Evolutionary conservation across 768 basidiomycete genomes (phyloP).

Genomic region (Lactarius sp.): DNA sequence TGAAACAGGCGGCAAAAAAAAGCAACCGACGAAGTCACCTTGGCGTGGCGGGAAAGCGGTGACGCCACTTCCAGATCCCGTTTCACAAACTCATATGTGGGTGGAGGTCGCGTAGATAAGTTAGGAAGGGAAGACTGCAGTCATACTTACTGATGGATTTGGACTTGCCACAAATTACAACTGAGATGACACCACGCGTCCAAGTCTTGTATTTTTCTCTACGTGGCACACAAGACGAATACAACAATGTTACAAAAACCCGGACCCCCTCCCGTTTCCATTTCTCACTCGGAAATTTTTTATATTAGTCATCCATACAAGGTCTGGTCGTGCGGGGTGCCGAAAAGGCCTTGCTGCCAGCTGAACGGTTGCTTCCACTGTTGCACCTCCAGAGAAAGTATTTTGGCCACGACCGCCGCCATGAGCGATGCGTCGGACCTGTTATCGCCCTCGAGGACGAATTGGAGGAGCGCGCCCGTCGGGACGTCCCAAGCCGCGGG

Average conservation of each 20-base stretch:
- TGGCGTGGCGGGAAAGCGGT: slow-evolving; percentile 62
- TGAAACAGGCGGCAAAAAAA: slow-evolving; percentile 78
- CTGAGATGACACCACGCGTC: not conserved
- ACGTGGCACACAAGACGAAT: not conserved
- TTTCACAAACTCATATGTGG: not conserved
- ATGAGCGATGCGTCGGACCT: slow-evolving; percentile 61
- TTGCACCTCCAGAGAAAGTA: slow-evolving; percentile 37
- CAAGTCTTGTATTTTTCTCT: not conserved
- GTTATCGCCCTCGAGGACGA: slow-evolving; percentile 82
- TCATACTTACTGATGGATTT: not conserved
- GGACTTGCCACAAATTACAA: not conserved
- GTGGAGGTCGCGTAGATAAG: not conserved
- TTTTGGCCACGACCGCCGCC: slow-evolving; percentile 49
- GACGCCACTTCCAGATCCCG: slow-evolving; percentile 20
- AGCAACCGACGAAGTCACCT: slow-evolving; percentile 42
- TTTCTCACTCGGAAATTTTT: not conserved
- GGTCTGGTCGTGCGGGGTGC: slow-evolving; percentile 66
- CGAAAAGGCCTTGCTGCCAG: slow-evolving; percentile 62
- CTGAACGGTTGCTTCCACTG: slow-evolving; percentile 62
- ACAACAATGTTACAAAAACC: not conserved
- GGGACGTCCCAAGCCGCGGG: slow-evolving; percentile 48
- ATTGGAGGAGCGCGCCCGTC: slow-evolving; percentile 59
- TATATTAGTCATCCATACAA: slow-evolving; percentile 45
- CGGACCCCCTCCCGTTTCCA: not conserved
- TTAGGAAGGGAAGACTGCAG: not conserved